These are phyloP conservation scores for Hypomyces perniciosus DNA, from an alignment of 2,329 filamentous ascomycete genomes.

Conservation along the genomic window DNA sequence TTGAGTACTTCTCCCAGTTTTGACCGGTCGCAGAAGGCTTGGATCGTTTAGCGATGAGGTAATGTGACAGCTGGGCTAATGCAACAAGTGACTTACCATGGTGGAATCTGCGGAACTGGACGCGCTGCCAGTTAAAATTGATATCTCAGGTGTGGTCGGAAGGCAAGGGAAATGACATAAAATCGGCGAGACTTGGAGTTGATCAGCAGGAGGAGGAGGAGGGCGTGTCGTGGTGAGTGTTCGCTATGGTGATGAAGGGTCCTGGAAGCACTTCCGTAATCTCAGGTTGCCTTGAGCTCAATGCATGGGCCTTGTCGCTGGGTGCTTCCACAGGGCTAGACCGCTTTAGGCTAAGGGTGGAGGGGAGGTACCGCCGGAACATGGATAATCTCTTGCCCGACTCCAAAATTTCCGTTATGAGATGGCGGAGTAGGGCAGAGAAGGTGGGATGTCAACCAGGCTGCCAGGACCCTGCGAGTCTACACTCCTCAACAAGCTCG, in stretches of 20 bases:
- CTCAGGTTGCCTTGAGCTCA: slow-evolving; percentile 35
- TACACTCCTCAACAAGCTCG: slow-evolving; percentile 24
- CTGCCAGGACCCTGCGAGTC: slow-evolving; percentile 25
- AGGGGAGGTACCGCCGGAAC: slow-evolving; percentile 24
- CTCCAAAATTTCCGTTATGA: slow-evolving; percentile 34
- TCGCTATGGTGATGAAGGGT: slow-evolving; percentile 26
- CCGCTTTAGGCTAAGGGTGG: slow-evolving; percentile 16
- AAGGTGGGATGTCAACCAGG: slow-evolving; percentile 33
- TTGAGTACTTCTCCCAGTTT: slow-evolving; percentile 98
- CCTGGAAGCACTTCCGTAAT: slow-evolving; percentile 35
- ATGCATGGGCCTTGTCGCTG: slow-evolving; percentile 24
- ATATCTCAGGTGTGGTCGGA: not conserved
- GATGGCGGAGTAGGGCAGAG: slow-evolving; percentile 33
- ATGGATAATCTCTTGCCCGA: slow-evolving; percentile 36
- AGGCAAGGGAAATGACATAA: not conserved
- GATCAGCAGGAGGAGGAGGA: not conserved
- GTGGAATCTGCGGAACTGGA: slow-evolving; percentile 28
- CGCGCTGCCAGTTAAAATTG: slow-evolving; percentile 13
- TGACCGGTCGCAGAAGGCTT: slow-evolving; percentile 92
- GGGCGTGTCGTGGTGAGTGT: slow-evolving; percentile 9
- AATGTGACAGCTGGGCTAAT: not conserved
- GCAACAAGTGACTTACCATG: slow-evolving; percentile 33
- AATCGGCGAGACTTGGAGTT: not conserved
- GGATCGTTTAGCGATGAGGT: slow-evolving; percentile 21
- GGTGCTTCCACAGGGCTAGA: slow-evolving; percentile 21